These are phyloP conservation scores for Halenospora varia DNA, from an alignment of 495 filamentous ascomycete species.

Conservation along the genomic window DNA sequence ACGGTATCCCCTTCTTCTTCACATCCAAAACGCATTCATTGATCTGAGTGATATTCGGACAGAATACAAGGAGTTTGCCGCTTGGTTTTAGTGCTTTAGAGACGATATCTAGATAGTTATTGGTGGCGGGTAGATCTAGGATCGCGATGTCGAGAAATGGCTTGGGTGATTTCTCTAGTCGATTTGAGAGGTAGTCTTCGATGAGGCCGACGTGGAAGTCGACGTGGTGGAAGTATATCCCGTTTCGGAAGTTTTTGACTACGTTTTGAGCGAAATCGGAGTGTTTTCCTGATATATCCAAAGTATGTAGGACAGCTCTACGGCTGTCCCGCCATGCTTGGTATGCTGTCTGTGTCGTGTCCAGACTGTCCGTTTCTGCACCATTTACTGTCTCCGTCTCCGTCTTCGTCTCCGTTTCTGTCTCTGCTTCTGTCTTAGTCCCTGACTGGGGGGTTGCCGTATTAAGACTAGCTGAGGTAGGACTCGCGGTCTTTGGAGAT, in stretches of 20 bases:
- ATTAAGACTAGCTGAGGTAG: too few species aligned
- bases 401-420: too few species aligned
- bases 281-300: slow-evolving; percentile 57
- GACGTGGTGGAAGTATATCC: slow-evolving; percentile 61
- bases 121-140: slow-evolving; percentile 63
- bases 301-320: slow-evolving; percentile 64
- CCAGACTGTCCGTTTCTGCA: too few species aligned
- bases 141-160: slow-evolving; percentile 65
- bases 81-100: slow-evolving; percentile 52
- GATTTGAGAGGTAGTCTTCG: slow-evolving; percentile 53
- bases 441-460: too few species aligned
- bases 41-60: slow-evolving; percentile 75
- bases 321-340: slow-evolving; percentile 46
- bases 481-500: slow-evolving; percentile 12
- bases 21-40: slow-evolving; percentile 52
- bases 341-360: slow-evolving; percentile 24
- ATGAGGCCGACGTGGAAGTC: slow-evolving; percentile 70
- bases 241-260: slow-evolving; percentile 61
- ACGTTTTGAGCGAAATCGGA: slow-evolving; percentile 56
- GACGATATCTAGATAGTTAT: slow-evolving; percentile 55
- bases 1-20: slow-evolving; percentile 43
- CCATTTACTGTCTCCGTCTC: slow-evolving; percentile 19
- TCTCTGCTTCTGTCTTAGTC: too few species aligned
- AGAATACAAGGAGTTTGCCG: slow-evolving; percentile 64
- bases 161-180: slow-evolving; percentile 37